phyloP scores from a whole-genome alignment of 2,329 filamentous ascomycete genomes.

The Ceratocystis ficicola region DNA sequence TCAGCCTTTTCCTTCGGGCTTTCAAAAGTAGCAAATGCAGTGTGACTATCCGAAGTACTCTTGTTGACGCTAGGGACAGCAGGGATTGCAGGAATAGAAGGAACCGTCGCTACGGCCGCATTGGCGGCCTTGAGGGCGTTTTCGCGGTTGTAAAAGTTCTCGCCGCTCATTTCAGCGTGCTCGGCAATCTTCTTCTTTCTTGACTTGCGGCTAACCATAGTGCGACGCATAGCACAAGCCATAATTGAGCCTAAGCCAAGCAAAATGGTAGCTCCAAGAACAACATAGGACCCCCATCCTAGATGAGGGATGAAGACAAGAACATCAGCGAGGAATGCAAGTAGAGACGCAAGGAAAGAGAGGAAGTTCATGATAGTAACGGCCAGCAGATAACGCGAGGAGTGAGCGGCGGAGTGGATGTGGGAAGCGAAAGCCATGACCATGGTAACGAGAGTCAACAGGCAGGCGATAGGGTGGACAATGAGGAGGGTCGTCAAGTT shows the following conservation, averaged over 20 bases:
- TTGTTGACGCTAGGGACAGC: conserved; percentile 24
- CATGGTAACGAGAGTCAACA: conserved; percentile 76
- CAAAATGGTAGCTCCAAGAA: conserved; percentile 76
- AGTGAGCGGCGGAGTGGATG: conserved; percentile 78
- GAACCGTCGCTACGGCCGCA: conserved; percentile 34
- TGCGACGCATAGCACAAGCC: conserved; percentile 88
- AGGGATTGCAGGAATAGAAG: conserved; percentile 38
- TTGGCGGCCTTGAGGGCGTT: conserved; percentile 40
- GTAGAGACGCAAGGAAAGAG: conserved; percentile 67
- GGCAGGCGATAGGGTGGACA: conserved; percentile 79
- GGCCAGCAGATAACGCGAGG: conserved; percentile 71
- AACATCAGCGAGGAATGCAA: conserved; percentile 88
- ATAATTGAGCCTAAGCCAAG: conserved; percentile 72
- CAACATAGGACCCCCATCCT: conserved; percentile 88
- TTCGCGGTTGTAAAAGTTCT: conserved; percentile 74
- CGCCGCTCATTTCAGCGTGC: conserved; percentile 93
- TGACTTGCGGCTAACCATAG: conserved; percentile 83
- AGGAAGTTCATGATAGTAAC: conserved; percentile 79
- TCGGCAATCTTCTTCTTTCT: conserved; percentile 81
- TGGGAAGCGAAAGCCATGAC: conserved; percentile 69
- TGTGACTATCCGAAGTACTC: conserved; percentile 37
- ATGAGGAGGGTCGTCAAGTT: conserved; percentile 80
- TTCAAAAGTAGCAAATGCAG: conserved; percentile 54
- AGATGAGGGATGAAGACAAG: conserved; percentile 88
- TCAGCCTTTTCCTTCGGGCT: conserved; percentile 40